These are phyloP conservation scores for Mycena latifolia DNA, from an alignment of 768 basidiomycete genomes.

Conservation along the genomic window DNA sequence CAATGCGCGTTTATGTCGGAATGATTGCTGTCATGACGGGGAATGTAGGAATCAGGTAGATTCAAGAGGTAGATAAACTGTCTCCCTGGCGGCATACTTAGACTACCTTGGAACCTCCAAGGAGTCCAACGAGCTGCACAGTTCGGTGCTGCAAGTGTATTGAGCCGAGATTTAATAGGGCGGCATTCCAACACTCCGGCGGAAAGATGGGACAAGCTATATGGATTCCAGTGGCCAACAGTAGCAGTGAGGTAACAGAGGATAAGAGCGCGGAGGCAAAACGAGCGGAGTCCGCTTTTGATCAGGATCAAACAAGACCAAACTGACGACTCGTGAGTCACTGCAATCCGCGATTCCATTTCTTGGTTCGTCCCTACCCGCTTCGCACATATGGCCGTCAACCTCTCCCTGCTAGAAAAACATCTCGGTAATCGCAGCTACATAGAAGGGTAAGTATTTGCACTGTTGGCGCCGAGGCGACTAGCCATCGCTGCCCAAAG, in stretches of 20 bases:
- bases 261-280: background rate
- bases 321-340: too few relatives aligned
- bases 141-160: background rate
- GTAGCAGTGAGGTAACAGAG: conserved; percentile 18
- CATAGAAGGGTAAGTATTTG: too few relatives aligned
- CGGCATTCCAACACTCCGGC: conserved; percentile 18
- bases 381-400: conserved; percentile 58
- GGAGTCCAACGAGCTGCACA: too few relatives aligned
- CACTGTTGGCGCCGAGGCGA: too few relatives aligned
- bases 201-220: background rate
- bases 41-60: background rate
- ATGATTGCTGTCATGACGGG: background rate
- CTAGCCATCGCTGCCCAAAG: conserved; percentile 87
- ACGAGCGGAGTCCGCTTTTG: too few relatives aligned
- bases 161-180: background rate
- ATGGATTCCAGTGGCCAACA: background rate
- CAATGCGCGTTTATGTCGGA: conserved; percentile 23
- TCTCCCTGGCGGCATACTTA: too few relatives aligned
- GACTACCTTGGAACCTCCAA: too few relatives aligned
- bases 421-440: too few relatives aligned
- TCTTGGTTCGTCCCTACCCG: too few relatives aligned
- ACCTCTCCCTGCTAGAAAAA: conserved; percentile 82
- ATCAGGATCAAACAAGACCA: too few relatives aligned
- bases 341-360: too few relatives aligned
- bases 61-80: background rate